Conservation (phyloP, 2,329 filamentous ascomycete genomes). For the Thyridium curvatum region DNA sequence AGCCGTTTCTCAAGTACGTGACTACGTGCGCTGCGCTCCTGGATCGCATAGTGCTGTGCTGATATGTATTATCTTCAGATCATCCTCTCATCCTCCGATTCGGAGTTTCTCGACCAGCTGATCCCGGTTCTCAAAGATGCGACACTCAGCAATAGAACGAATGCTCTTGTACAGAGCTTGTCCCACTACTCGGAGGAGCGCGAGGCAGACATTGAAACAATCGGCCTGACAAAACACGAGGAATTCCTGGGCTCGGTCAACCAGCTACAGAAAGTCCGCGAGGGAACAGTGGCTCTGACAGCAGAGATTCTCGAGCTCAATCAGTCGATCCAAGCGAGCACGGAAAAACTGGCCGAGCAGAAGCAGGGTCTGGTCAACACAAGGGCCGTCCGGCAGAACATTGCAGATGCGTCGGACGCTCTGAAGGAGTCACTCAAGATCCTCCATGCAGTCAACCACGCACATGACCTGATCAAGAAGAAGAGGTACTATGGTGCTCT, state of each 20-base stretch:
- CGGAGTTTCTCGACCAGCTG: conserved; percentile 91
- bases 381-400: conserved; percentile 86
- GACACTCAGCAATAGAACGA: conserved; percentile 65
- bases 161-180: conserved; percentile 69
- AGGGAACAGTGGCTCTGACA: conserved; percentile 83
- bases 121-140: conserved; percentile 93
- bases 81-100: conserved; percentile 83
- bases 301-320: conserved; percentile 88
- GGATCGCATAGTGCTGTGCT: neutral
- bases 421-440: conserved; percentile 90
- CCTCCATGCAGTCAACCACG: conserved; percentile 84
- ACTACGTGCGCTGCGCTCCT: too few species aligned
- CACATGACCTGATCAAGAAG: conserved; percentile 83
- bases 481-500: conserved; percentile 95
- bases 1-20: conserved; percentile 15
- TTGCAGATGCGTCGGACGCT: conserved; percentile 84
- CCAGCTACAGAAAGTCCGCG: conserved; percentile 83
- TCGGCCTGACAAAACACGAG: conserved; percentile 93
- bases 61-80: conserved; percentile 50
- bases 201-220: conserved; percentile 86
- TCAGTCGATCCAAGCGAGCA: conserved; percentile 90
- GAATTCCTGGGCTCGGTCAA: conserved; percentile 94
- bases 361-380: conserved; percentile 94
- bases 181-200: conserved; percentile 78
- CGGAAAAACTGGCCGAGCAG: conserved; percentile 87